These are phyloP conservation scores for Trichoderma sp. DNA, from an alignment of 2,329 filamentous ascomycete genomes.

Conservation along the genomic window DNA sequence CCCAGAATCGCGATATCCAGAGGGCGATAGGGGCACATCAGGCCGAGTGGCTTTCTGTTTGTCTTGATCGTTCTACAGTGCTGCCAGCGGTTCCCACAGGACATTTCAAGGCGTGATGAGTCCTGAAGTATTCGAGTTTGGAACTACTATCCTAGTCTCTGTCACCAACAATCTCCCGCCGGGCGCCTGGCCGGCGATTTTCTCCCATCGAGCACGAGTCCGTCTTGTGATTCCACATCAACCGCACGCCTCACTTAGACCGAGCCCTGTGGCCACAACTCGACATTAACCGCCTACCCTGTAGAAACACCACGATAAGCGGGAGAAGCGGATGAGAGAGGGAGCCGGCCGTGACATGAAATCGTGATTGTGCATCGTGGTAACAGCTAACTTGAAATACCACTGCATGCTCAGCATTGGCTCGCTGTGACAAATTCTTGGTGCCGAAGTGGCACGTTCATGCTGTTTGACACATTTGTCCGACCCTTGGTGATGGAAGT, in stretches of 20 bases:
- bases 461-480: background rate
- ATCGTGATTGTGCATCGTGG: background rate
- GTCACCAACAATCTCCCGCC: background rate
- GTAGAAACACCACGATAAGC: background rate
- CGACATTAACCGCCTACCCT: background rate
- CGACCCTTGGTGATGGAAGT: background rate
- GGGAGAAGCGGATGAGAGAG: background rate
- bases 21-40: too few relatives aligned
- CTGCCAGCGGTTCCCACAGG: too few relatives aligned
- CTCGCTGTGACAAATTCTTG: background rate
- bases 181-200: background rate
- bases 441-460: slow-evolving; percentile 4
- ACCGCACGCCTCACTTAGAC: too few relatives aligned
- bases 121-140: too few relatives aligned
- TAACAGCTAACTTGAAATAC: background rate
- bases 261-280: too few relatives aligned
- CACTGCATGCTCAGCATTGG: background rate
- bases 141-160: too few relatives aligned
- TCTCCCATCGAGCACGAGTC: background rate
- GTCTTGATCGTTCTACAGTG: too few relatives aligned
- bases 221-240: slow-evolving; percentile 21
- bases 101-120: too few relatives aligned
- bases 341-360: background rate
- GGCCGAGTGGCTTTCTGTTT: too few relatives aligned
- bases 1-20: background rate